Conservation (phyloP, 805 yeast genomes). For the Yamadazyma akitaensis region DNA sequence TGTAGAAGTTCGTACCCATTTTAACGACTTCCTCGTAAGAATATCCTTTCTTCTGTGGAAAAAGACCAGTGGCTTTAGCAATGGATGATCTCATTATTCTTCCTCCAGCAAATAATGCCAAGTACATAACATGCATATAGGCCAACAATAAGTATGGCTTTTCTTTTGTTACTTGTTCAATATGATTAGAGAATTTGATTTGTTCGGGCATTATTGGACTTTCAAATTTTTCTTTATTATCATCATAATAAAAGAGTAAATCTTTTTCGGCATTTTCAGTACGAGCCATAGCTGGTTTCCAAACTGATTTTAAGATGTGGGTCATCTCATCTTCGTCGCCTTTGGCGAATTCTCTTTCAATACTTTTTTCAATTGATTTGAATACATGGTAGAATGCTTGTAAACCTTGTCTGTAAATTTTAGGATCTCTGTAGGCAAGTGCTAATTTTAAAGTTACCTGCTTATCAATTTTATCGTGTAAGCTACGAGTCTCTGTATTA, state of each 20-base stretch:
- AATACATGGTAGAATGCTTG: slow-evolving; percentile 71
- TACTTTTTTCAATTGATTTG: slow-evolving; percentile 55
- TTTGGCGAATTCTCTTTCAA: slow-evolving; percentile 43
- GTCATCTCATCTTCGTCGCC: slow-evolving; percentile 31
- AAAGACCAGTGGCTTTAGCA: slow-evolving; percentile 63
- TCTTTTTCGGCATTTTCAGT: slow-evolving; percentile 55
- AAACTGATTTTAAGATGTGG: slow-evolving; percentile 53
- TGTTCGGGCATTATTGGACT: slow-evolving; percentile 60
- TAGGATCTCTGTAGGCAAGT: slow-evolving; percentile 70
- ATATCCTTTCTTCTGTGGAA: slow-evolving; percentile 70
- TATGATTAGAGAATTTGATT: slow-evolving; percentile 60
- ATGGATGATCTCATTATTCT: slow-evolving; percentile 65
- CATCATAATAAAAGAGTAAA: slow-evolving; percentile 62
- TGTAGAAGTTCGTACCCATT: slow-evolving; percentile 67
- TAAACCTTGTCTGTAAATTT: slow-evolving; percentile 76
- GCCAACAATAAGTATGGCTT: slow-evolving; percentile 75
- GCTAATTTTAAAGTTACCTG: slow-evolving; percentile 68
- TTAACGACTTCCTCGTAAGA: slow-evolving; percentile 59
- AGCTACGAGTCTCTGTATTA: slow-evolving; percentile 60
- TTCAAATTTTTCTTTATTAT: slow-evolving; percentile 51
- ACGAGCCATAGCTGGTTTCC: slow-evolving; percentile 71
- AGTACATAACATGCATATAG: slow-evolving; percentile 79
- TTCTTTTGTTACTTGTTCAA: slow-evolving; percentile 47
- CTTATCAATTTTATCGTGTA: slow-evolving; percentile 68
- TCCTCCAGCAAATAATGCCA: slow-evolving; percentile 87